Evolutionary conservation across 2,329 filamentous ascomycete species (phyloP).

Genomic region (Paecilomyces niveus): DNA sequence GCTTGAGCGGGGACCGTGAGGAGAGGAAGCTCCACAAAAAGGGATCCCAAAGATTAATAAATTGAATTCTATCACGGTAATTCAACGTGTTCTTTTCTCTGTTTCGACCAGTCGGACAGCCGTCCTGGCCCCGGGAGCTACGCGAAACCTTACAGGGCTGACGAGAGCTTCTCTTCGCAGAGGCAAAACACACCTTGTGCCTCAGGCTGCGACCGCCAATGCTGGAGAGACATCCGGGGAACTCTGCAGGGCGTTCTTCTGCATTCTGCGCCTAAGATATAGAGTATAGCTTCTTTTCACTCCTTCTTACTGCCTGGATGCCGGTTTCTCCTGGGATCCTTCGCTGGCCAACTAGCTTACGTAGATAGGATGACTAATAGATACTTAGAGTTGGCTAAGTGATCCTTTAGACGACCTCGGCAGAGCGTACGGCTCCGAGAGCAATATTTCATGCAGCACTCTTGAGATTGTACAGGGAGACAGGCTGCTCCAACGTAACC

Average conservation of each 20-base stretch:
- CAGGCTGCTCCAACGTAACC: background rate
- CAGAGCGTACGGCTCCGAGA: background rate
- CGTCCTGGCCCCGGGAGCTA: background rate
- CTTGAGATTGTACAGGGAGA: background rate
- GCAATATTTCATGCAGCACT: background rate
- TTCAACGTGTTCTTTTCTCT: conserved; percentile 19
- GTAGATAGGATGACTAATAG: background rate
- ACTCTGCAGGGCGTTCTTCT: background rate
- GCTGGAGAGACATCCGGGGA: background rate
- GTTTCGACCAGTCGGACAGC: background rate
- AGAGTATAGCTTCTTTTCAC: background rate
- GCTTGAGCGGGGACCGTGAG: background rate
- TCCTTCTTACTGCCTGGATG: background rate
- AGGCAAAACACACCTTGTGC: background rate
- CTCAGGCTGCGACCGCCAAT: background rate
- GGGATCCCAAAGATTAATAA: background rate
- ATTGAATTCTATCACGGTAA: background rate
- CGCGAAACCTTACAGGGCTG: background rate
- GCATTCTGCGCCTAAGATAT: background rate
- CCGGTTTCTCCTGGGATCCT: background rate
- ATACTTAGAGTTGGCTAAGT: background rate
- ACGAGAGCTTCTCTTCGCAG: background rate
- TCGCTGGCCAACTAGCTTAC: background rate
- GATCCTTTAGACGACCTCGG: background rate
- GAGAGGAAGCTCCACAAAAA: background rate